Evolutionary conservation across 2,329 filamentous ascomycete species (phyloP).

Genomic region (Xylaria sp.): DNA sequence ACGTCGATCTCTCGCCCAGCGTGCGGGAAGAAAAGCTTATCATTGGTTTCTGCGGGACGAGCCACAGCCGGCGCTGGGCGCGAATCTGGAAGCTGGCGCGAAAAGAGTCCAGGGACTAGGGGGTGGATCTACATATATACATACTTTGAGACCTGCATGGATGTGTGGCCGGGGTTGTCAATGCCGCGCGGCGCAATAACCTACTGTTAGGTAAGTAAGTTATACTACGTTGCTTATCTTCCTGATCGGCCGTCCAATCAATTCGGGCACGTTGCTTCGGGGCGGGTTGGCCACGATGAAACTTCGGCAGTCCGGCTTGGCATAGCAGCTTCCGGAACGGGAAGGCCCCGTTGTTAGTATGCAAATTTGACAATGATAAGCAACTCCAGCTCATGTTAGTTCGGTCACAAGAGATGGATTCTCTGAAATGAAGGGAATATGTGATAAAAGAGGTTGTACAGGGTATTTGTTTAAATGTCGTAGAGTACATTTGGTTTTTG

Average conservation of each 20-base stretch:
- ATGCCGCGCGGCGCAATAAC: not conserved
- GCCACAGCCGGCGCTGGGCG: constrained; percentile 23
- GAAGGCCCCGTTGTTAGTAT: constrained; percentile 23
- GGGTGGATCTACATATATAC: not conserved
- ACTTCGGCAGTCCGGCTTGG: constrained; percentile 27
- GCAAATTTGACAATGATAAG: constrained; percentile 9
- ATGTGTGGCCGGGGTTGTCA: not conserved
- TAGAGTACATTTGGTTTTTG: constrained; percentile 7
- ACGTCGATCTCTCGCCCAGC: constrained; percentile 7
- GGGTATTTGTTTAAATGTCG: not conserved
- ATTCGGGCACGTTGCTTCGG: constrained; percentile 37
- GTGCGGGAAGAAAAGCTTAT: constrained; percentile 29
- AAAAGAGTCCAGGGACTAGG: constrained; percentile 8
- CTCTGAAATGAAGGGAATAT: too few species aligned
- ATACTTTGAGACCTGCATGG: not conserved
- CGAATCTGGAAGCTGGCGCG: constrained; percentile 33
- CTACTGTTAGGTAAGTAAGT: too few species aligned
- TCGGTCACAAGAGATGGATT: not conserved
- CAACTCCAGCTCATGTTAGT: not conserved
- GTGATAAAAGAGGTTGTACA: constrained; percentile 3
- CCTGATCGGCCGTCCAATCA: constrained; percentile 42
- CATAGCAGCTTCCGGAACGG: constrained; percentile 28
- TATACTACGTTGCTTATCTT: constrained; percentile 3
- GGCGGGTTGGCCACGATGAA: not conserved
- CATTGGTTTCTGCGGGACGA: constrained; percentile 26